Evolutionary conservation across 2,329 filamentous ascomycete species (phyloP), one percentile per base, ranked within the genome.

Genomic region (Fusarium sp.): DNA sequence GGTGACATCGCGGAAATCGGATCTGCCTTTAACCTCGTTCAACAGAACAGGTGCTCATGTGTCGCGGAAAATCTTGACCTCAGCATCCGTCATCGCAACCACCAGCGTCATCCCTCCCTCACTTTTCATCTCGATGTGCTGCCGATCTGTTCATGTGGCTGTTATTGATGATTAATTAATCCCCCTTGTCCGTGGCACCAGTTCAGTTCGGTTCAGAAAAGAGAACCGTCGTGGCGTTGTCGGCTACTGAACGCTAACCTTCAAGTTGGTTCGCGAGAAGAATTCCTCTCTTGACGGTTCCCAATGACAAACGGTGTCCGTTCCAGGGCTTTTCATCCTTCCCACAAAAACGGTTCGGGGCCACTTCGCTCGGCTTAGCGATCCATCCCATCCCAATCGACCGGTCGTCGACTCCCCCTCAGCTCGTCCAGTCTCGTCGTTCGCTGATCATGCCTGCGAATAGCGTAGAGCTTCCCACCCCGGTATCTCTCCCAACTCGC

Each of bases 1-100:
- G 76, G 76, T 78, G 60, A 76, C 74, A 78, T 78, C 68, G 74
- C 61, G 69, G 45, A 59, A 78, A 78, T 78, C 76, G 63, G 73
- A 78, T 78, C 77, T 78, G n/a, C 61, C 58, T 71, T 54, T 66
- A 64, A 64, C 71, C 65, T 47, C 45, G 68, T 65, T 35, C 60
- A 66, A 62, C 50, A 54, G 69, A 66, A 59, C 57, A 54, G 10
- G 33, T 38, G 59, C 31, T 47, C 54, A 65, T 75, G 58, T 65
- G 58, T 68, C 69, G 66, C 50, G 57, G 72, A 75, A 70, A 75
- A 73, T 74, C 47, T 75, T 58, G 54, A 42, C 22, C 68, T 65
- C 67, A 59, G 68, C 63, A 58, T 66, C 71, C 69, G 60, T 56
- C 67, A 63, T 16, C 8, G 25, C 42, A 66, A 27, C 52, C 63